phyloP scores from a whole-genome alignment of 345 rosid species.

The Excoecaria cochinchinensis region DNA sequence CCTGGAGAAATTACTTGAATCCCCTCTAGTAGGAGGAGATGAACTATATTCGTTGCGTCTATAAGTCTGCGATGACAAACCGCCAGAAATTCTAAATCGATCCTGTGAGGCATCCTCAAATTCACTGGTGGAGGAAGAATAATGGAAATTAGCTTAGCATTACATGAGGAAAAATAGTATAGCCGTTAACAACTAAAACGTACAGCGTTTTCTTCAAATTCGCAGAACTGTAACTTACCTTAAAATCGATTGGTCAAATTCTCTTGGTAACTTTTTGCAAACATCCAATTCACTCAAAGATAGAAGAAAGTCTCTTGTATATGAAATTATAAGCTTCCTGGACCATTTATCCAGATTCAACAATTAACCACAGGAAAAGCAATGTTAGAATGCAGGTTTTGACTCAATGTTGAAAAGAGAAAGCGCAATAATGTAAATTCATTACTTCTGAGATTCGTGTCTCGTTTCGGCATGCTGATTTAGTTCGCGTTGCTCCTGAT shows the following conservation, averaged over 20 bases:
- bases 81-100: conserved; percentile 51
- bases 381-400: not conserved
- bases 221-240: conserved; percentile 38
- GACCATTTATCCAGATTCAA: conserved; percentile 19
- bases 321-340: conserved; percentile 60
- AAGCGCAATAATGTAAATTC: conserved; percentile 3
- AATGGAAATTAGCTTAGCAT: conserved; percentile 4
- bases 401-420: not conserved
- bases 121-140: conserved; percentile 45
- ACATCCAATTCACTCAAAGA: conserved; percentile 67
- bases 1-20: conserved; percentile 48
- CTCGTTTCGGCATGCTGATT: conserved; percentile 41
- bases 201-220: not conserved
- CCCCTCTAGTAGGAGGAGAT: conserved; percentile 88
- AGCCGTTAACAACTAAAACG: not conserved
- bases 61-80: conserved; percentile 52
- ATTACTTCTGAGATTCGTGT: conserved; percentile 45
- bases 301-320: conserved; percentile 66
- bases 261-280: conserved; percentile 70
- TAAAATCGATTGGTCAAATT: conserved; percentile 53
- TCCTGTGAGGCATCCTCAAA: conserved; percentile 63
- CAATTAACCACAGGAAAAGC: conserved; percentile 1
- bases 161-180: conserved; percentile 13
- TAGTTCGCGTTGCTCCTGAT: conserved; percentile 39
- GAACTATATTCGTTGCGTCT: conserved; percentile 81